Percentiles rank a stretch among this genome's conserved stretches.
These are phyloP conservation scores for Casuarina equisetifolia DNA, from an alignment of 306 rosid genomes.

Conservation along the genomic window DNA sequence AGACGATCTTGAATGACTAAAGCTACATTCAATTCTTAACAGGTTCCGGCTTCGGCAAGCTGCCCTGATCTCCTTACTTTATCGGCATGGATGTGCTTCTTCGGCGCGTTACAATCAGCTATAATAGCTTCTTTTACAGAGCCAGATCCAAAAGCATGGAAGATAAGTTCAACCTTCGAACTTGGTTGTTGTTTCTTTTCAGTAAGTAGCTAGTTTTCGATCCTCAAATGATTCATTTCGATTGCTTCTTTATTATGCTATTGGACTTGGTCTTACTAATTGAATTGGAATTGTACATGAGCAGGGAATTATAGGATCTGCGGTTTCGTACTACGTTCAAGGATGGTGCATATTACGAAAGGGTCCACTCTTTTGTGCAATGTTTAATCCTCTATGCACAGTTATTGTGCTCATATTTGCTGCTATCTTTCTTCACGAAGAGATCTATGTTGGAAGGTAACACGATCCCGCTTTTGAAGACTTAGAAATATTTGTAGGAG, in stretches of 20 bases:
- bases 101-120: conserved; percentile 44
- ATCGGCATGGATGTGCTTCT: conserved; percentile 63
- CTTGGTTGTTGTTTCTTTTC: conserved; percentile 20
- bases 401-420: conserved; percentile 46
- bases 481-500: neutral
- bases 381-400: conserved; percentile 49
- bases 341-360: conserved; percentile 58
- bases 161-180: conserved; percentile 31
- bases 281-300: neutral
- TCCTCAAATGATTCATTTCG: neutral
- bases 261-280: neutral
- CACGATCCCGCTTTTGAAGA: neutral
- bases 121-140: conserved; percentile 31
- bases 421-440: conserved; percentile 47
- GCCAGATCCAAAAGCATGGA: conserved; percentile 42
- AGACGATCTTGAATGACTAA: neutral
- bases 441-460: conserved; percentile 37
- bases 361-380: conserved; percentile 53
- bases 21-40: neutral
- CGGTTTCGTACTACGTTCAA: conserved; percentile 42
- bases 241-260: neutral
- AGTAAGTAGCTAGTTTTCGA: conserved; percentile 2
- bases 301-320: conserved; percentile 59
- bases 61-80: conserved; percentile 49
- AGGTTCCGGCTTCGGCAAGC: conserved; percentile 53